These are phyloP conservation scores for Coniochaeta hoffmannii DNA, from an alignment of 2,329 filamentous ascomycete genomes.

Conservation along the genomic window DNA sequence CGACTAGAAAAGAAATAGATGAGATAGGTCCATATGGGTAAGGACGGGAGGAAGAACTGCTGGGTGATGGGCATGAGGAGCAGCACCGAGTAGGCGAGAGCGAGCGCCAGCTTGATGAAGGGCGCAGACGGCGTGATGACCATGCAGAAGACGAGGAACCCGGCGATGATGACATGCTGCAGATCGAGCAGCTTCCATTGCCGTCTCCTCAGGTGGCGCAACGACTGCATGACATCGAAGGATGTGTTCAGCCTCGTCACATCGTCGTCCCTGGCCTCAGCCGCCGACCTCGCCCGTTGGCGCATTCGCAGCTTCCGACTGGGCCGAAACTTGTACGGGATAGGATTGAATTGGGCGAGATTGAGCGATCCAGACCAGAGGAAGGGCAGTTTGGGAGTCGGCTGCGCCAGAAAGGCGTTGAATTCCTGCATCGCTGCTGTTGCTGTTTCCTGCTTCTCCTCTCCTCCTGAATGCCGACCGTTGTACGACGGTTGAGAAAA, in stretches of 20 bases:
- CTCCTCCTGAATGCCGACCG: not conserved
- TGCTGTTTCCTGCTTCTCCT: not conserved
- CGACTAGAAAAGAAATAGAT: constrained; percentile 89
- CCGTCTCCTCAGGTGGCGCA: constrained; percentile 68
- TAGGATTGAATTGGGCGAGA: constrained; percentile 22
- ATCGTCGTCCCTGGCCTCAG: constrained; percentile 34
- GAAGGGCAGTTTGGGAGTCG: constrained; percentile 19
- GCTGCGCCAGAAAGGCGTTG: constrained; percentile 12
- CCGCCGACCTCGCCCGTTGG: constrained; percentile 14
- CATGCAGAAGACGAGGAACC: constrained; percentile 74
- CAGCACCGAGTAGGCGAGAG: constrained; percentile 59
- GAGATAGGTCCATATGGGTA: constrained; percentile 79
- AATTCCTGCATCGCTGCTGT: constrained; percentile 19
- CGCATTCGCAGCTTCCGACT: constrained; percentile 16
- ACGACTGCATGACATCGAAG: constrained; percentile 70
- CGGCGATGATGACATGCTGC: constrained; percentile 71
- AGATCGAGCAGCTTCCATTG: constrained; percentile 77
- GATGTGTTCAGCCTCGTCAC: constrained; percentile 75
- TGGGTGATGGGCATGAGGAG: constrained; percentile 76
- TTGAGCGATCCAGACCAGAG: constrained; percentile 18
- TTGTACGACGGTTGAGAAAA: not conserved
- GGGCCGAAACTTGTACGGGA: constrained; percentile 22
- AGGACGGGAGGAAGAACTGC: constrained; percentile 84
- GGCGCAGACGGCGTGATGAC: constrained; percentile 77
- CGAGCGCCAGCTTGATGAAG: constrained; percentile 65